These are phyloP conservation scores for Butyriboletus appendiculatus DNA, from an alignment of 1,284 basidiomycete genomes.

Conservation along the genomic window DNA sequence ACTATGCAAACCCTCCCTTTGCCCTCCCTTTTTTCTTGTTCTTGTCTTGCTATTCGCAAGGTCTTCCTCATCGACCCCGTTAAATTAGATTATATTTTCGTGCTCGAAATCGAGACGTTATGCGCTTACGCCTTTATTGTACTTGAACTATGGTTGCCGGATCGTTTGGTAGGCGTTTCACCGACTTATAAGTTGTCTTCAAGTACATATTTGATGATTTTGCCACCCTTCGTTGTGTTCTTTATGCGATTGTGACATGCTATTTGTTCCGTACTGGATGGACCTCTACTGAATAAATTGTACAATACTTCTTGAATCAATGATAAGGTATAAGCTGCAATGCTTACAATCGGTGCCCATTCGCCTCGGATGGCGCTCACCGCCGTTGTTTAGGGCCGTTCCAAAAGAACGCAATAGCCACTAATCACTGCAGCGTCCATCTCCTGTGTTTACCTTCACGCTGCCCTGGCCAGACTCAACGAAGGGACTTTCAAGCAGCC, in stretches of 20 bases:
- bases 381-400: neutral
- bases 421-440: neutral
- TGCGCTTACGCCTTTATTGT: neutral
- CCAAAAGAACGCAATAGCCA: neutral
- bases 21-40: neutral
- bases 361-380: neutral
- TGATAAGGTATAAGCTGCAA: no score
- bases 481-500: neutral
- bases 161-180: neutral
- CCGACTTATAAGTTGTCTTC: neutral
- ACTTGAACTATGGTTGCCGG: neutral
- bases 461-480: neutral
- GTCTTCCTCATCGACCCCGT: neutral
- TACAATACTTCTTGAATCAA: neutral
- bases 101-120: constrained; percentile 11
- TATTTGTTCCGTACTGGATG: neutral
- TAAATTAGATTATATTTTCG: constrained; percentile 6
- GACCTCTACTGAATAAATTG: constrained; percentile 2
- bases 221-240: neutral
- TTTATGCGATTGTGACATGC: constrained; percentile 9
- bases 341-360: neutral
- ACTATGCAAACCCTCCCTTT: constrained; percentile 18
- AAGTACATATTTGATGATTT: neutral
- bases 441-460: neutral
- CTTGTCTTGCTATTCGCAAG: constrained; percentile 1